phyloP scores from a whole-genome alignment of 805 yeast genomes.

The Barnettozyma vustinii region DNA sequence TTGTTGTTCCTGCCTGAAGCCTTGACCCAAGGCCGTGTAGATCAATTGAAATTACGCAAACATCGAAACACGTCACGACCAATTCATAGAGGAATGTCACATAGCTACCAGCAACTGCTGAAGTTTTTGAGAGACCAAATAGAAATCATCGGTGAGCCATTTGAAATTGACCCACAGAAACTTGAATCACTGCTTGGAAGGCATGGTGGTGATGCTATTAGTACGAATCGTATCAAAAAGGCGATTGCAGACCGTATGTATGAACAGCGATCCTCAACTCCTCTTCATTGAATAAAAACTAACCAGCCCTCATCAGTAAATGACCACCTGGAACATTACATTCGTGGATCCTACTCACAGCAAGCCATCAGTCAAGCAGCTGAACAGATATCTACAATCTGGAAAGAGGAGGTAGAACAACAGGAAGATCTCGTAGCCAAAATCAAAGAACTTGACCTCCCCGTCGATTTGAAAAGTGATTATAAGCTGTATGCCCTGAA shows the following conservation, averaged over 20 bases:
- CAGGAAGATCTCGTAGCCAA: constrained; percentile 4
- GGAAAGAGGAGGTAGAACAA: constrained; percentile 9
- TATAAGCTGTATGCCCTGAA: constrained; percentile 16
- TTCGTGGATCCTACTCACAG: constrained; percentile 13
- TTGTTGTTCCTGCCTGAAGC: no score
- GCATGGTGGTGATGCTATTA: neutral
- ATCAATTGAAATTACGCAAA: no score
- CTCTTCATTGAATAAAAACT: neutral
- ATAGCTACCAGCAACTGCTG: constrained; percentile 9
- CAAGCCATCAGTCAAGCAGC: constrained; percentile 19
- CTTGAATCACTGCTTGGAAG: neutral
- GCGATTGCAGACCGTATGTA: neutral
- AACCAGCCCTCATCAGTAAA: neutral
- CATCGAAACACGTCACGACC: no score
- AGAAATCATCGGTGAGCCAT: constrained; percentile 7
- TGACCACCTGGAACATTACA: constrained; percentile 4
- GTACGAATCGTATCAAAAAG: neutral
- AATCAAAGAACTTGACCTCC: constrained; percentile 12
- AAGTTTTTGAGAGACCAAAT: constrained; percentile 15
- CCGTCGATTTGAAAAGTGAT: constrained; percentile 14
- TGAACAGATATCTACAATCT: constrained; percentile 17
- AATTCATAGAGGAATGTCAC: neutral
- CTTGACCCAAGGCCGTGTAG: no score
- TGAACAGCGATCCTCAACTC: neutral
- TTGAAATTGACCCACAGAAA: constrained; percentile 5